Base-by-base conservation (phyloP, 2,329 filamentous ascomycete genomes). In the Aspergillus tanneri region DNA sequence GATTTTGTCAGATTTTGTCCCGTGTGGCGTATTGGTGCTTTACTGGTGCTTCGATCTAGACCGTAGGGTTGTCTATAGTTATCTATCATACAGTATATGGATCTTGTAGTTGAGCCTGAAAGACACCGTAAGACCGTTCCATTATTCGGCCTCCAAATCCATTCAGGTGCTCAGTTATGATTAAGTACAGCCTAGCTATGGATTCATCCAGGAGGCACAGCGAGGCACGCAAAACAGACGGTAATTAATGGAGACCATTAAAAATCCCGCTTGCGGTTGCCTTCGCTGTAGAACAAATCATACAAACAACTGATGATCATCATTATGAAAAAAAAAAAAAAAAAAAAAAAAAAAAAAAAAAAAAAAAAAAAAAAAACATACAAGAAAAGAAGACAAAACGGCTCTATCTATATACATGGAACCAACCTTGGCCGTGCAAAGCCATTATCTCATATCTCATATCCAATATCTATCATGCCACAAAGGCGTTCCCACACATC, bases 361-460 rank as follows among this genome's bases (percentile, higher is more conserved):
- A 36, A 18, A 39, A 30, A 36, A 22, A 35, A 45, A 22, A 16
- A 14, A 24, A 30, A 25, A 14, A 25, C 32, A 37, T n/a, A n/a
- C n/a, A n/a, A 30, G 35, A 35, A 39, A 30, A 23, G 16, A 34
- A 36, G 16, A 39, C 10, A 19, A 32, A 36, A 53, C 43, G 45
- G 21, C 8, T 34, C 27, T 43, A 35, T 36, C 11, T 49, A 47
- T 52, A 46, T 54, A 46, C 45, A 48, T 47, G 24, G 43, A 22
- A 16, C 27, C 35, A 45, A 32, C 40, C 40, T 36, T 25, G 21
- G 49, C 47, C 46, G 41, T 52, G 30, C 50, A 39, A 34, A 44
- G 23, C 55, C 47, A 42, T 57, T 37, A 44, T 43, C 40, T 44
- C 45, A 43, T 46, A 53, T 43, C 46, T 40, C 49, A 53, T 51